phyloP scores from a whole-genome alignment of 1,284 basidiomycete species.

The Fomitopsis pinicola region DNA sequence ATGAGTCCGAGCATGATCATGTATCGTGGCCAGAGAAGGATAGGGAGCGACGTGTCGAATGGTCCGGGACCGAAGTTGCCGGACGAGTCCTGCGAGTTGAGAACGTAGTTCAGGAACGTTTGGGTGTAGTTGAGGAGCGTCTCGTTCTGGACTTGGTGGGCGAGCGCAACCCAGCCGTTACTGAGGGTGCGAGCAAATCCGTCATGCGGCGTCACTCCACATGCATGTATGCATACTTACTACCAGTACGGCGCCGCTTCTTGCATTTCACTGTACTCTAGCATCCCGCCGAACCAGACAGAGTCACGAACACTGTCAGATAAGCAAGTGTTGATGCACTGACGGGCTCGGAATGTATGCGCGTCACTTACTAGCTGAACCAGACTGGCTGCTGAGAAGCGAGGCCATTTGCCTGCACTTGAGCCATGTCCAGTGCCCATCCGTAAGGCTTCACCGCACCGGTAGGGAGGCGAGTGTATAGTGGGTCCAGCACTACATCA shows the following conservation, averaged over 20 bases:
- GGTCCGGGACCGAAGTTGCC: constrained; percentile 4
- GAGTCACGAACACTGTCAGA: constrained; percentile 1
- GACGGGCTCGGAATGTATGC: neutral
- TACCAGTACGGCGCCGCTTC: constrained; percentile 8
- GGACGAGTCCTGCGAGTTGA: constrained; percentile 2
- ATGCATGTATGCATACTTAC: neutral
- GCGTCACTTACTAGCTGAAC: constrained; percentile 5
- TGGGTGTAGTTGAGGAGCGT: constrained; percentile 1
- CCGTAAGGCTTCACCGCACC: constrained; percentile 6
- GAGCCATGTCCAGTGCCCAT: constrained; percentile 2
- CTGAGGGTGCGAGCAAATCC: neutral
- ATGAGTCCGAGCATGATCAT: constrained; percentile 7
- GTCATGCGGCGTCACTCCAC: neutral
- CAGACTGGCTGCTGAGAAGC: constrained; percentile 4
- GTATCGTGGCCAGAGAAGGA: constrained; percentile 5
- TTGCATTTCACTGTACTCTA: constrained; percentile 7
- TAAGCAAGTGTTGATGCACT: too few relatives aligned
- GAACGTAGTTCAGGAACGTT: constrained; percentile 3
- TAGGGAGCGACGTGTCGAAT: constrained; percentile 3
- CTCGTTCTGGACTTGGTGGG: constrained; percentile 1
- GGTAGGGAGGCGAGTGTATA: neutral
- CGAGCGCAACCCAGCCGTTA: constrained; percentile 8
- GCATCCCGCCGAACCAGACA: constrained; percentile 1
- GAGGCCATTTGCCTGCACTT: constrained; percentile 2
- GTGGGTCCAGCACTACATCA: neutral